Percentiles rank a stretch among this genome's conserved stretches.
phyloP scores from a whole-genome alignment of 2,329 filamentous ascomycete species.

The Orbilia blumenaviensis region DNA sequence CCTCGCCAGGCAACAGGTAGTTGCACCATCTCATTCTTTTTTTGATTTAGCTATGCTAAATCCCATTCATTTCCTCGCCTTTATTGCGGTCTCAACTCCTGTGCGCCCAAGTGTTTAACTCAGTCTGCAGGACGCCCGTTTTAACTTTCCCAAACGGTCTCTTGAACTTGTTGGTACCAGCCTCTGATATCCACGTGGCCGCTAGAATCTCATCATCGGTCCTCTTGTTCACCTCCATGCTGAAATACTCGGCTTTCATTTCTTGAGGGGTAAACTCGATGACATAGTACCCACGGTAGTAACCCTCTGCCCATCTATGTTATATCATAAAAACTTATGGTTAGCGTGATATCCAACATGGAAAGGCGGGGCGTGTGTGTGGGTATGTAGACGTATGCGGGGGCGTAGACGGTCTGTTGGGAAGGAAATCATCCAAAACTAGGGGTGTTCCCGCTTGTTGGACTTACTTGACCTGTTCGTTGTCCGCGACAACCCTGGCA shows the following conservation, averaged over 20 bases:
- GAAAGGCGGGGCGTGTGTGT: too few species aligned
- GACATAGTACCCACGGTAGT: constrained; percentile 55
- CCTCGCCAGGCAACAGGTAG: constrained; percentile 7
- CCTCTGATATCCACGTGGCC: constrained; percentile 54
- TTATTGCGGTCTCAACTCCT: constrained; percentile 21
- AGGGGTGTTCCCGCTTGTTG: constrained; percentile 10
- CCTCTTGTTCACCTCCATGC: constrained; percentile 42
- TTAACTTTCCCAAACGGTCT: constrained; percentile 55
- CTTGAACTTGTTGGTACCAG: constrained; percentile 55
- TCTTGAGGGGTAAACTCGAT: constrained; percentile 52
- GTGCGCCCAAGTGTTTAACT: constrained; percentile 54
- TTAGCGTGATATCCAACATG: constrained; percentile 40
- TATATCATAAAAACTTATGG: constrained; percentile 9
- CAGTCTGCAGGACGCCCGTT: constrained; percentile 53
- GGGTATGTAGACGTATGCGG: background rate
- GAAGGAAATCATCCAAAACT: constrained; percentile 17
- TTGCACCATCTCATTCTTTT: background rate
- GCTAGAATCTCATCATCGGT: constrained; percentile 53
- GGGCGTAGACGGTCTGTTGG: constrained; percentile 29
- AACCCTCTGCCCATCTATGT: constrained; percentile 55
- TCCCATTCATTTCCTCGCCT: background rate
- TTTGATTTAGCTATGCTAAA: background rate
- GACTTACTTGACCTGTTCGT: constrained; percentile 52
- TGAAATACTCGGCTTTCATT: constrained; percentile 55
- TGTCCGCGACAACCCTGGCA: constrained; percentile 40